Conservation (phyloP, 106 monocot genomes). For the Acorus calamus region DNA sequence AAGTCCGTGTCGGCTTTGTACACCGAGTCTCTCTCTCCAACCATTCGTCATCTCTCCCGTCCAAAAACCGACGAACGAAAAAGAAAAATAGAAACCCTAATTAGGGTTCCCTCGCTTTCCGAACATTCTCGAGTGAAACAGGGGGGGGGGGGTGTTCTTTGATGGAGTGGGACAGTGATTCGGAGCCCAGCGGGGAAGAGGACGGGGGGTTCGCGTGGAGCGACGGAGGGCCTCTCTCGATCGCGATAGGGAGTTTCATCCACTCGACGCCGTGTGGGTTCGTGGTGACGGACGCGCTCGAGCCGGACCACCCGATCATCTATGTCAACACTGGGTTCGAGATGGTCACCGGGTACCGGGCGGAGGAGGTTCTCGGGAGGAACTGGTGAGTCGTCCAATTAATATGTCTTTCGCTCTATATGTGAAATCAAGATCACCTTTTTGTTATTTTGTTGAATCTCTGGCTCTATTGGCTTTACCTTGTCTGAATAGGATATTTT, state of each 20-base stretch:
- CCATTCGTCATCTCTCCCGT: too few relatives aligned
- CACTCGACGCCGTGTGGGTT: conserved; percentile 57
- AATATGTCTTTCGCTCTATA: neutral
- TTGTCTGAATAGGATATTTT: too few relatives aligned
- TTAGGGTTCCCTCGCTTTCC: too few relatives aligned
- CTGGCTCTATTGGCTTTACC: too few relatives aligned
- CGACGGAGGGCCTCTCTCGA: conserved; percentile 1
- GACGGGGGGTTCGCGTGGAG: conserved; percentile 27
- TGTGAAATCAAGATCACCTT: too few relatives aligned
- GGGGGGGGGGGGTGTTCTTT: too few relatives aligned
- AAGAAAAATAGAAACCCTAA: too few relatives aligned
- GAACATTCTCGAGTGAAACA: too few relatives aligned
- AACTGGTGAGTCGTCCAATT: conserved; percentile 51
- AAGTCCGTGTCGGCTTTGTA: too few relatives aligned
- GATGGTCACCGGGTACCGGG: conserved; percentile 76
- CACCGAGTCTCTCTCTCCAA: too few relatives aligned
- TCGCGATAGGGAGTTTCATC: conserved; percentile 11
- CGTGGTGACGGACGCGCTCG: conserved; percentile 78
- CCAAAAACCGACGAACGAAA: too few relatives aligned
- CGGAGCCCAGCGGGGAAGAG: conserved; percentile 12
- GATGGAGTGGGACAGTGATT: conserved; percentile 31
- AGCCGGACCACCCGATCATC: conserved; percentile 73
- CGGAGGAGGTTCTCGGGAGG: conserved; percentile 88
- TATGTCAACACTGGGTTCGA: conserved; percentile 86
- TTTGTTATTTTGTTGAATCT: too few relatives aligned